Evolutionary conservation across 345 rosid species (phyloP), one percentile per base, ranked within the genome.

Genomic region (Kernera saxatilis): DNA sequence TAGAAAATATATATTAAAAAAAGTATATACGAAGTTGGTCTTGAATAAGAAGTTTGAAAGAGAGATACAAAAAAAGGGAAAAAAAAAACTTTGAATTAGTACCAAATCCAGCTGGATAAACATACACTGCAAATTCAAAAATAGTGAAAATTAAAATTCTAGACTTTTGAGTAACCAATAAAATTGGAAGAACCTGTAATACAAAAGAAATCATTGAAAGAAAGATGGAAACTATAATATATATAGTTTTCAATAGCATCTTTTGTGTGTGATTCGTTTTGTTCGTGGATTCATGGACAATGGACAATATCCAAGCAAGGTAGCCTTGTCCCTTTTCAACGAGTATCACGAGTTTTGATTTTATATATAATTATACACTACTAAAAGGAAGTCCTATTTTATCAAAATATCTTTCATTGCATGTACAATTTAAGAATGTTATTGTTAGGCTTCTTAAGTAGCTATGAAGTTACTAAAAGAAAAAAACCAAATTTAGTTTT

Each of bases 261-360:
- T 41, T 19, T 32, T 44, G 43, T 33, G 12, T 12, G 49, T 64
- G 49, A 65, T 73, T 65, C 67, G 26, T 15, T 33, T 39, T 68
- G 69, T 43, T 60, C 0, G 46, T 25, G n/a, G 43, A 73, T 64
- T 46, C 39, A 63, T 44, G 65, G 22, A 53, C 59, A 51, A 55
- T 50, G 59, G 50, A 64, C 57, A 59, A 30, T 44, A 45, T 22
- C 37, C 59, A 75, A 69, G 79, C 74, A 75, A 75, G 75, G 79
- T 69, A 75, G 45, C 69, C 32, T 44, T 60, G 26, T 41, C 58
- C 65, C 4, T 25, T 25, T 23, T n/a, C 43, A 53, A 75, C 74
- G 74, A 68, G 51, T 39, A 51, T 51, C 78, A 74, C 78, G 69
- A 67, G 73, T 66, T 40, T 66, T 52, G 27, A 27, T 40, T n/a